These are phyloP conservation scores for Urochloa ruziziensis DNA, from an alignment of 176 grass and related monocot genomes.

Conservation along the genomic window DNA sequence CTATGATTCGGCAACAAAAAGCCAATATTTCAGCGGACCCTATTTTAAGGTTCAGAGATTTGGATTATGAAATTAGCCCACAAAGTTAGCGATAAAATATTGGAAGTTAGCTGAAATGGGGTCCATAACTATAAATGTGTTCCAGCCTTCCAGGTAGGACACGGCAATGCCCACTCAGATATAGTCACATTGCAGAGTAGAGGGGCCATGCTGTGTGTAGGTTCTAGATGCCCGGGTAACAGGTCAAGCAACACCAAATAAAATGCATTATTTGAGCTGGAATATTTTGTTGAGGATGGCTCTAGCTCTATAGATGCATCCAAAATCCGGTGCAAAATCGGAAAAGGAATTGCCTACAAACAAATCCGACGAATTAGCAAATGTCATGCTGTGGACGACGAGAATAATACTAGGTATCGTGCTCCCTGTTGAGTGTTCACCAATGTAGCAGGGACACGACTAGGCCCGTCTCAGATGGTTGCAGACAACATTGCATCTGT, in stretches of 20 bases:
- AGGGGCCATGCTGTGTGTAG: background rate
- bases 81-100: background rate
- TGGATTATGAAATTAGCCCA: background rate
- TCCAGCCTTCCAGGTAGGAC: background rate
- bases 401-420: too few species aligned
- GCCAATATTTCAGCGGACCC: background rate
- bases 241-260: background rate
- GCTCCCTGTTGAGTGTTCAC: too few species aligned
- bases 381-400: too few species aligned
- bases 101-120: background rate
- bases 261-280: background rate
- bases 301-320: background rate
- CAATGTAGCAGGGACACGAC: background rate
- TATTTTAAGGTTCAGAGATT: background rate
- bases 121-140: background rate
- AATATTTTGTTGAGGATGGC: background rate
- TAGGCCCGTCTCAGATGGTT: too few species aligned
- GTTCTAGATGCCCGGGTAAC: background rate
- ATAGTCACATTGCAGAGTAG: background rate
- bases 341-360: too few species aligned
- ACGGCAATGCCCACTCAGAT: background rate
- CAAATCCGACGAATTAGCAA: too few species aligned
- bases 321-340: too few species aligned
- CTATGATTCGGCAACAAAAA: background rate
- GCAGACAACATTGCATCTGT: background rate